Percentiles rank a stretch among this genome's conserved stretches.
Evolutionary conservation across 805 yeast species (phyloP).

Genomic region (Yarrowia divulgata): DNA sequence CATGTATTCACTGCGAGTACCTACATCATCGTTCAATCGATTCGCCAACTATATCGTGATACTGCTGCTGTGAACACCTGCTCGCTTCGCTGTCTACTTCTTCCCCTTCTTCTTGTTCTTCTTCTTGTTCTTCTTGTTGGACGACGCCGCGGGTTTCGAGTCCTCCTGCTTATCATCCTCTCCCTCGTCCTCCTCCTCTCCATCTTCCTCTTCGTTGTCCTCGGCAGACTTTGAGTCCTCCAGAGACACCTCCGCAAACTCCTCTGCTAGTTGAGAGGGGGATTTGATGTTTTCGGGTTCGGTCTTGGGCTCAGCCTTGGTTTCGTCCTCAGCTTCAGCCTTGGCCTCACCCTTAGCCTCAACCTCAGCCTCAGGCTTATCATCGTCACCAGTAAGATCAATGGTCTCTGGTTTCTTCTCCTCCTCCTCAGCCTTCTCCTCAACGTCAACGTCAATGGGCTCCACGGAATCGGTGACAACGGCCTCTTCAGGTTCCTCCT

Average conservation of each 20-base stretch:
- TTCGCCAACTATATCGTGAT: background rate
- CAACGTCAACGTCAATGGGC: slow-evolving; percentile 2
- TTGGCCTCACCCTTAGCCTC: background rate
- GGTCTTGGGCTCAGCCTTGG: background rate
- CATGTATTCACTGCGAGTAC: no score
- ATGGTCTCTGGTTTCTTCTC: background rate
- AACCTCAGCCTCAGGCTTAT: background rate
- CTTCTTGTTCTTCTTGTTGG: slow-evolving; percentile 44
- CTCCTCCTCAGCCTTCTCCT: background rate
- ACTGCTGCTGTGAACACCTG: no score
- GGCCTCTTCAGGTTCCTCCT: slow-evolving; percentile 22
- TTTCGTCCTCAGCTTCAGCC: background rate
- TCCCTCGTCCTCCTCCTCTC: slow-evolving; percentile 40
- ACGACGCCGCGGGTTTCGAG: slow-evolving; percentile 39
- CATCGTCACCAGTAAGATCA: background rate
- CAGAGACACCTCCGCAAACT: slow-evolving; percentile 36
- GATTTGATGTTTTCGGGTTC: slow-evolving; percentile 41
- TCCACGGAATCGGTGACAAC: slow-evolving; percentile 5
- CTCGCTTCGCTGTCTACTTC: background rate
- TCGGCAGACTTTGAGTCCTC: slow-evolving; percentile 39
- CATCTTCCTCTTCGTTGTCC: slow-evolving; percentile 25
- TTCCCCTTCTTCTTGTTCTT: slow-evolving; percentile 35
- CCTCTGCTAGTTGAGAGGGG: slow-evolving; percentile 28
- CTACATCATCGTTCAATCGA: no score
- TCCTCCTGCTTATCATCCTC: slow-evolving; percentile 39